These are phyloP conservation scores for Penicillium roqueforti DNA, from an alignment of 495 filamentous ascomycete genomes.

Conservation along the genomic window DNA sequence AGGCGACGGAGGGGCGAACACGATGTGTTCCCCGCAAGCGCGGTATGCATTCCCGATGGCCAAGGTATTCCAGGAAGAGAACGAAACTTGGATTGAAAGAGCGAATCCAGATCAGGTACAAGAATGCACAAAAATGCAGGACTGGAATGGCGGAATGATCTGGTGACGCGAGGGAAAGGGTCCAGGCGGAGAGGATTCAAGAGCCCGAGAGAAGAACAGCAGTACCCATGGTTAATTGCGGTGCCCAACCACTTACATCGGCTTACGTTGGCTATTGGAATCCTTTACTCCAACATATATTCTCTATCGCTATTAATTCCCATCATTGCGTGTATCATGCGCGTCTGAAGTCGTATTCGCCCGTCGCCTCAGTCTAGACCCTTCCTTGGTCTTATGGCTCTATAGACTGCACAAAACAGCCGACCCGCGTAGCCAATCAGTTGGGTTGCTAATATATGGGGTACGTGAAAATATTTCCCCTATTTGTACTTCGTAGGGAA, in stretches of 20 bases:
- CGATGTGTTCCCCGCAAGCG: not conserved
- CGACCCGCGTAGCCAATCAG: constrained; percentile 2
- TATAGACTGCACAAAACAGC: not conserved
- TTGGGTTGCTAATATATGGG: not conserved
- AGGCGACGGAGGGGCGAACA: not conserved
- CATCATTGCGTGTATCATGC: not conserved
- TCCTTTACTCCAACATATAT: no score
- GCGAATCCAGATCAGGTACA: not conserved
- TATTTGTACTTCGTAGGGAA: no score
- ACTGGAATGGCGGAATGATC: constrained; percentile 1
- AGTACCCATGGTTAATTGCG: not conserved
- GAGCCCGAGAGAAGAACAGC: not conserved
- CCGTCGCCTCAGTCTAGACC: constrained; percentile 1
- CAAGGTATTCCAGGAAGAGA: not conserved
- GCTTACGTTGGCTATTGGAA: no score
- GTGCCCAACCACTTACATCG: not conserved
- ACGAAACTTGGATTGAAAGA: no score
- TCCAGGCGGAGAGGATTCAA: not conserved
- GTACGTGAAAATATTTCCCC: not conserved
- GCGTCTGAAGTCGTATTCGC: not conserved
- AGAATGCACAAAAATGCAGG: not conserved
- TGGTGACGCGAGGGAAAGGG: not conserved
- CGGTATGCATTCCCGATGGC: constrained; percentile 3
- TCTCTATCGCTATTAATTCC: no score
- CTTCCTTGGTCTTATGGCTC: not conserved